Evolutionary conservation across 2,329 filamentous ascomycete genomes (phyloP).

Genomic region (Metarhizium robertsii): DNA sequence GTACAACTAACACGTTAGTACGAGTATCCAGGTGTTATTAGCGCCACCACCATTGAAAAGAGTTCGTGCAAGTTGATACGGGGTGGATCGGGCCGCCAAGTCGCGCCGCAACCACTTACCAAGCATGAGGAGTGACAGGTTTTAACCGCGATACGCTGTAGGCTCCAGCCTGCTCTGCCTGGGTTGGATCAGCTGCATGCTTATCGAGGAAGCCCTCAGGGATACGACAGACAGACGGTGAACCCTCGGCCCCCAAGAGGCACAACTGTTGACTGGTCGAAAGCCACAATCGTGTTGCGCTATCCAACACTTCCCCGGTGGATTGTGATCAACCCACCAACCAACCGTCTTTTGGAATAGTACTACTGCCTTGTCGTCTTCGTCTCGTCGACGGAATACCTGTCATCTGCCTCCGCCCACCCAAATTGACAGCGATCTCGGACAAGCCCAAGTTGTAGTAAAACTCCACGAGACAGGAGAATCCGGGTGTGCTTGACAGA

Average conservation of each 20-base stretch:
- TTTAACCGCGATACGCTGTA: constrained; percentile 5
- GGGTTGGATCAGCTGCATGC: neutral
- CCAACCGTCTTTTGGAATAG: neutral
- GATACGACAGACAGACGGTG: neutral
- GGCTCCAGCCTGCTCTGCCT: neutral
- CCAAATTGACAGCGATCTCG: neutral
- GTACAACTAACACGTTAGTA: too few species aligned
- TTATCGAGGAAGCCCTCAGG: neutral
- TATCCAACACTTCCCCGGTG: neutral
- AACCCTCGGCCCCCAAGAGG: constrained; percentile 1
- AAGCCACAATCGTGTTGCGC: neutral
- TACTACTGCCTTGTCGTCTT: neutral
- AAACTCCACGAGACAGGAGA: neutral
- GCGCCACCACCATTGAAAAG: too few species aligned
- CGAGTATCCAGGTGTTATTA: too few species aligned
- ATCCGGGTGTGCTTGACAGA: too few species aligned
- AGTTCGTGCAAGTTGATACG: neutral
- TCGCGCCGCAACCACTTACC: constrained; percentile 5
- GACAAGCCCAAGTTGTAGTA: neutral
- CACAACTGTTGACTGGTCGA: neutral
- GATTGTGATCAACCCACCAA: neutral
- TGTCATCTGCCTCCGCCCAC: neutral
- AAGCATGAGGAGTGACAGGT: neutral
- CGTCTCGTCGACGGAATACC: neutral
- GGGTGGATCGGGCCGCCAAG: constrained; percentile 7